A percentile compares a stretch with the other conserved stretches of the same genome.
Conservation (phyloP, 768 basidiomycete species). For the Nidularia sp. region DNA sequence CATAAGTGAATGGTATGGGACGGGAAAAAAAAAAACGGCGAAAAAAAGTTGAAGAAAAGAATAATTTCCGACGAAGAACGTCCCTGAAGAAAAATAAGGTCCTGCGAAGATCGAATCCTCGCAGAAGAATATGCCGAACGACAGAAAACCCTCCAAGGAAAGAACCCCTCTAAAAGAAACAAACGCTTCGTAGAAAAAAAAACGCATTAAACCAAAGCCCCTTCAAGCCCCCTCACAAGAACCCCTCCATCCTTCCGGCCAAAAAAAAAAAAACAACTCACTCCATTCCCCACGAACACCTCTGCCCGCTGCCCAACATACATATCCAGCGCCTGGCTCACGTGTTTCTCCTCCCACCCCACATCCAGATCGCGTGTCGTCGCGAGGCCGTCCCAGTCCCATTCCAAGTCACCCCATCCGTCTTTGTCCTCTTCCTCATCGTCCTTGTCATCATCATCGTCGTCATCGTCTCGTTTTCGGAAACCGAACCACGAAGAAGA, state of each 20-base stretch:
- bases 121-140: no score
- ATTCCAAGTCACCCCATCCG: background rate
- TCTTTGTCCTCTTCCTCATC: conserved; percentile 11
- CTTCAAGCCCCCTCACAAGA: background rate
- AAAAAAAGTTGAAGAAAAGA: no score
- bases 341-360: conserved; percentile 50
- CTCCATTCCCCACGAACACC: conserved; percentile 69
- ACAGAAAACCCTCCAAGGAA: no score
- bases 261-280: conserved; percentile 25
- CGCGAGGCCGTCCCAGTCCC: conserved; percentile 44
- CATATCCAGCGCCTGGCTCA: conserved; percentile 66
- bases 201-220: no score
- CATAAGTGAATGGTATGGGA: no score
- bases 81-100: no score
- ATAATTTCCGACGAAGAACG: no score
- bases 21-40: no score
- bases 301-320: conserved; percentile 60
- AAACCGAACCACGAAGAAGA: background rate
- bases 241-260: background rate
- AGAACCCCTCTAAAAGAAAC: no score
- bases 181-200: no score
- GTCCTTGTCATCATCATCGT: background rate
- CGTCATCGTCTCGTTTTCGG: no score
- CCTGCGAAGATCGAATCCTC: no score
- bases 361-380: conserved; percentile 53